These are phyloP conservation scores for Talaromyces islandicus DNA, from an alignment of 2,329 filamentous ascomycete species.

Conservation along the genomic window DNA sequence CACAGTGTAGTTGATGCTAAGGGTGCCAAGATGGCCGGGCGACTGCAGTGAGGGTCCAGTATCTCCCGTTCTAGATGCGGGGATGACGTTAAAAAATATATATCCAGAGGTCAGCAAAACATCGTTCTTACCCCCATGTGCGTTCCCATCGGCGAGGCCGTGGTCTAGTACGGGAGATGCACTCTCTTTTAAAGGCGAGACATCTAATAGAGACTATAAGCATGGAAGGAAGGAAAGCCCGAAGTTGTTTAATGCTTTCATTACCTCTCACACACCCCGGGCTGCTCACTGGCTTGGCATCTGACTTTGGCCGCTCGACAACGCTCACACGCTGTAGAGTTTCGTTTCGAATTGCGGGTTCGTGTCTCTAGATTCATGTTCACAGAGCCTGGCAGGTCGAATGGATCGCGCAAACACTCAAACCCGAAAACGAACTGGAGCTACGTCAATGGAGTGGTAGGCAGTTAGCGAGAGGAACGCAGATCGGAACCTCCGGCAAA, in stretches of 20 bases:
- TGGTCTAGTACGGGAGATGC: slow-evolving; percentile 3
- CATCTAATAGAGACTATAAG: slow-evolving; percentile 6
- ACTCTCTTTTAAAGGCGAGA: slow-evolving; percentile 8
- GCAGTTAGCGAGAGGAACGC: no score
- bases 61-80: background rate
- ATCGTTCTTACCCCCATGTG: slow-evolving; percentile 4
- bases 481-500: no score
- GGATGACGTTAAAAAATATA: background rate
- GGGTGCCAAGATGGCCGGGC: background rate
- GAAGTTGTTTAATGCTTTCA: background rate
- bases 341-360: background rate
- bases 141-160: slow-evolving; percentile 5
- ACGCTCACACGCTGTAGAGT: slow-evolving; percentile 5
- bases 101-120: background rate
- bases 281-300: slow-evolving; percentile 5
- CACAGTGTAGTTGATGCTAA: slow-evolving; percentile 2
- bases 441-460: no score
- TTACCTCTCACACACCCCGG: slow-evolving; percentile 5
- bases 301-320: slow-evolving; percentile 3
- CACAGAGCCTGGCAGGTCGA: no score
- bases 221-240: no score
- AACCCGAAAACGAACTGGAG: no score
- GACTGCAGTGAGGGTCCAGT: background rate
- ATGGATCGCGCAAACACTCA: no score
- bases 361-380: no score